These are phyloP conservation scores for Verticillium zaregamsianum DNA, from an alignment of 2,329 filamentous ascomycete genomes.

Conservation along the genomic window DNA sequence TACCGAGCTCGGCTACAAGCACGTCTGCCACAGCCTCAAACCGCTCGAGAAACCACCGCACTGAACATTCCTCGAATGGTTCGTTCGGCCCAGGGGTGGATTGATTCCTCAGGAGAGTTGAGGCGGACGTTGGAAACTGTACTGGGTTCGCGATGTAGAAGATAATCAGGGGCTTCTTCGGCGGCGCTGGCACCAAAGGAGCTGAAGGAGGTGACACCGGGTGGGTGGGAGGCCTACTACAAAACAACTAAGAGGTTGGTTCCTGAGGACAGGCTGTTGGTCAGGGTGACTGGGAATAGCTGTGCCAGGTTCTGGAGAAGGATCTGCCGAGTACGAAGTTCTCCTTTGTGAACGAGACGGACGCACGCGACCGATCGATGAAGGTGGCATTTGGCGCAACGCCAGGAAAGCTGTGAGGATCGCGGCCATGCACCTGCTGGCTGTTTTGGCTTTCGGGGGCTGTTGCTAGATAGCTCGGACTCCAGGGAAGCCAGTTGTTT, in stretches of 20 bases:
- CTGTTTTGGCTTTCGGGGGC: background rate
- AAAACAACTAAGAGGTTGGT: slow-evolving; percentile 9
- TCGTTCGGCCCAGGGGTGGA: too few species aligned
- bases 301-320: slow-evolving; percentile 35
- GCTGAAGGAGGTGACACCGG: background rate
- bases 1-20: slow-evolving; percentile 6
- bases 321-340: slow-evolving; percentile 28
- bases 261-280: slow-evolving; percentile 6
- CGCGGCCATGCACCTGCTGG: too few species aligned
- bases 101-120: too few species aligned
- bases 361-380: too few species aligned
- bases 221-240: slow-evolving; percentile 5
- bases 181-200: background rate
- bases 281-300: slow-evolving; percentile 36
- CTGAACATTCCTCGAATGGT: slow-evolving; percentile 3
- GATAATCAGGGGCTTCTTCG: slow-evolving; percentile 17
- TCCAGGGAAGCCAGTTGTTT: background rate
- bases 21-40: slow-evolving; percentile 11
- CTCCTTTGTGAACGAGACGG: slow-evolving; percentile 24
- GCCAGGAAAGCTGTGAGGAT: too few species aligned
- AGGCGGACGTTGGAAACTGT: too few species aligned
- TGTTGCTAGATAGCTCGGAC: background rate
- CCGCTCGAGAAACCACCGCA: slow-evolving; percentile 1
- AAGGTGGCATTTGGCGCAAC: too few species aligned
- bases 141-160: slow-evolving; percentile 13